Percentiles rank a stretch among this genome's conserved stretches.
phyloP scores from a whole-genome alignment of 1,284 basidiomycete genomes.

The Schizophyllum amplum region DNA sequence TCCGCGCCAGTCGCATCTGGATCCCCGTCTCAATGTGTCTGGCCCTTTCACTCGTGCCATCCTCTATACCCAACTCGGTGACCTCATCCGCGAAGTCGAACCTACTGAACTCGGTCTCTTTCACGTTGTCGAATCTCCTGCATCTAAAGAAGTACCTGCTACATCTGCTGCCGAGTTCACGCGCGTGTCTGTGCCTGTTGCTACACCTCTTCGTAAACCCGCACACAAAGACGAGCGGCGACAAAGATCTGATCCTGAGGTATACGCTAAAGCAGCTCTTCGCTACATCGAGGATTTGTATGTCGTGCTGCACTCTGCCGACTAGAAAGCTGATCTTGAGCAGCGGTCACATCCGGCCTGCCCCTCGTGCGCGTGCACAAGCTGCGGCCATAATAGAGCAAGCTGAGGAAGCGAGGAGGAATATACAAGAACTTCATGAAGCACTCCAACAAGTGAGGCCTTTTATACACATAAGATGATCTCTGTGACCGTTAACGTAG shows the following conservation, averaged over 20 bases:
- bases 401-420: conserved; percentile 40
- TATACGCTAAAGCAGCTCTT: conserved; percentile 64
- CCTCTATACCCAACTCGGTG: conserved; percentile 51
- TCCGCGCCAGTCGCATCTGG: background rate
- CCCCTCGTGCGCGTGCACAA: conserved; percentile 62
- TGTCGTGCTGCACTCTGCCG: conserved; percentile 18
- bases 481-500: conserved; percentile 19
- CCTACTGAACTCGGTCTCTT: conserved; percentile 70
- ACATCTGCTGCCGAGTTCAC: conserved; percentile 35
- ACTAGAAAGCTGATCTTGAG: background rate
- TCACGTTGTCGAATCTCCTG: conserved; percentile 32
- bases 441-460: conserved; percentile 45
- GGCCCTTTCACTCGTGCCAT: conserved; percentile 51
- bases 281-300: conserved; percentile 71
- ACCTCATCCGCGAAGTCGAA: conserved; percentile 71
- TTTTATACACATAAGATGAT: conserved; percentile 1
- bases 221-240: conserved; percentile 21
- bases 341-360: conserved; percentile 57
- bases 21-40: background rate
- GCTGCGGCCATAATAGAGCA: conserved; percentile 45
- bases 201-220: conserved; percentile 57
- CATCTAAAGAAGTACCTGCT: conserved; percentile 18
- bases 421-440: conserved; percentile 41
- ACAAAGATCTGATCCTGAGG: conserved; percentile 56
- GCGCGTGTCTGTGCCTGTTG: conserved; percentile 56